Evolutionary conservation across 257 asterid species (phyloP).

Genomic region (Rubia yunnanensis): DNA sequence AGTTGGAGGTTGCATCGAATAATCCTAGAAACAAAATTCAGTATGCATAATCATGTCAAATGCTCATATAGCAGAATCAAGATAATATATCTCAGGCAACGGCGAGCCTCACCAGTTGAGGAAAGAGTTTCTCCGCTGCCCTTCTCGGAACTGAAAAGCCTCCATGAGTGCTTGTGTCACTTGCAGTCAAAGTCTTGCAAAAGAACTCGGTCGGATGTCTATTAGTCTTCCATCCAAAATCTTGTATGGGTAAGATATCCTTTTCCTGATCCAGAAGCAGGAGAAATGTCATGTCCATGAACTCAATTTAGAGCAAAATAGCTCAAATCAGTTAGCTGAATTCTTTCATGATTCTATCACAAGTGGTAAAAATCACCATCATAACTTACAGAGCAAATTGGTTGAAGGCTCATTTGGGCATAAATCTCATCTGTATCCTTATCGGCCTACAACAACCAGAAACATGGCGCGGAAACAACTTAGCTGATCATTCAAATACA

Average conservation of each 20-base stretch:
- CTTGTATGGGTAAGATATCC: slow-evolving; percentile 79
- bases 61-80: neutral
- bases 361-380: slow-evolving; percentile 3
- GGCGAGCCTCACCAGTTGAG: slow-evolving; percentile 49
- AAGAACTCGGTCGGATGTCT: slow-evolving; percentile 89
- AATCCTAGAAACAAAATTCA: slow-evolving; percentile 42
- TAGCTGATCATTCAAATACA: neutral
- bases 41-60: neutral
- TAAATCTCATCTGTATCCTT: slow-evolving; percentile 92
- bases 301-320: neutral
- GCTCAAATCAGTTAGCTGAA: no score
- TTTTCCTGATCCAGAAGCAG: slow-evolving; percentile 49
- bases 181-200: slow-evolving; percentile 92
- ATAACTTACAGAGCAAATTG: slow-evolving; percentile 71
- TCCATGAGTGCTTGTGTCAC: slow-evolving; percentile 97
- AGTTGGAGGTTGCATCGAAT: slow-evolving; percentile 89
- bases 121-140: slow-evolving; percentile 95
- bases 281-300: slow-evolving; percentile 1
- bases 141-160: slow-evolving; percentile 96
- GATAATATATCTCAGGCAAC: neutral
- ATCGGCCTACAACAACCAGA: slow-evolving; percentile 56
- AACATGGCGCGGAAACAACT: slow-evolving; percentile 1
- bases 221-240: slow-evolving; percentile 65
- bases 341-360: neutral
- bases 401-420: slow-evolving; percentile 94